A percentile compares a stretch with the other conserved stretches of the same genome.
These are phyloP conservation scores for Ganoderma meredithae DNA, from an alignment of 1,284 basidiomycete species.

Conservation along the genomic window DNA sequence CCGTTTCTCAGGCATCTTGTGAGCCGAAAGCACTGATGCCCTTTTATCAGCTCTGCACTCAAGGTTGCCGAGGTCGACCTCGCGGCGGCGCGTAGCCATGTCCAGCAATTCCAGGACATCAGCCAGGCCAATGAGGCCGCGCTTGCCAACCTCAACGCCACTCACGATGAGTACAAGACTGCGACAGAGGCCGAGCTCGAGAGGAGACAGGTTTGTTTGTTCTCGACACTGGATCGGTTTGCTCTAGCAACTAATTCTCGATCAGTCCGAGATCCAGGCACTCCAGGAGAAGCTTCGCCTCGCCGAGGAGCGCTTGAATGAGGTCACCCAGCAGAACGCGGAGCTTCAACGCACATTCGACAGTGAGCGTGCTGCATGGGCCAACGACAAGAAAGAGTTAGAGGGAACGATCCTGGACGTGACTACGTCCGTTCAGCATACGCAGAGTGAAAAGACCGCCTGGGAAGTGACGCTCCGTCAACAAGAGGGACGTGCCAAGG, in stretches of 20 bases:
- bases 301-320: slow-evolving; percentile 63
- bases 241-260: slow-evolving; percentile 4
- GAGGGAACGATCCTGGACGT: slow-evolving; percentile 82
- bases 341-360: slow-evolving; percentile 73
- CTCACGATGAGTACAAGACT: slow-evolving; percentile 81
- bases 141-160: slow-evolving; percentile 70
- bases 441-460: slow-evolving; percentile 66
- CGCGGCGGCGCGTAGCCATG: slow-evolving; percentile 71
- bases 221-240: no score
- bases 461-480: slow-evolving; percentile 71
- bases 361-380: slow-evolving; percentile 71
- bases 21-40: neutral
- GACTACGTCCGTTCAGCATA: slow-evolving; percentile 70
- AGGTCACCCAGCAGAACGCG: slow-evolving; percentile 57
- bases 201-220: slow-evolving; percentile 64
- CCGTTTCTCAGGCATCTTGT: neutral
- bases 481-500: slow-evolving; percentile 77
- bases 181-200: slow-evolving; percentile 72
- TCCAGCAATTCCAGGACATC: slow-evolving; percentile 86
- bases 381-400: slow-evolving; percentile 79
- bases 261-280: slow-evolving; percentile 70
- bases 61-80: slow-evolving; percentile 82
- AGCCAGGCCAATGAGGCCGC: slow-evolving; percentile 84
- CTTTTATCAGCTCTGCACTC: slow-evolving; percentile 64
- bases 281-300: slow-evolving; percentile 69